Evolutionary conservation across 148 eudicot genomes (phyloP).

Genomic region (Silene conica): DNA sequence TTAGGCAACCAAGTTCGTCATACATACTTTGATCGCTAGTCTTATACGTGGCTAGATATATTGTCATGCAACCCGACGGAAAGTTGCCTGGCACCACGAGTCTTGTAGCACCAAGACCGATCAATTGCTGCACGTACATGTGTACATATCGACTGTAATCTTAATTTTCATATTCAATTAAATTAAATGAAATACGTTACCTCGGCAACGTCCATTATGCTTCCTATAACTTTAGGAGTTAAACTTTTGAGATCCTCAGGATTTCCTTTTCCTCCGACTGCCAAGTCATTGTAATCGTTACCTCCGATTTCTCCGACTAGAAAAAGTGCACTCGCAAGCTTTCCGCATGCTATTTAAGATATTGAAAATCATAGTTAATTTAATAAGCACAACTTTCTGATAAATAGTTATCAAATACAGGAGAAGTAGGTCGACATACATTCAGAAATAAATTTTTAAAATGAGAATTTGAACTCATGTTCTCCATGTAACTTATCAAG

Average conservation of each 20-base stretch:
- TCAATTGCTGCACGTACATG: conserved; percentile 21
- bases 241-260: conserved; percentile 10
- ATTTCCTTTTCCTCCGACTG: conserved; percentile 6
- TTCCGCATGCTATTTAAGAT: conserved; percentile 21
- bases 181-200: conserved; percentile 14
- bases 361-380: no score
- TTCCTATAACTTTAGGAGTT: conserved; percentile 22
- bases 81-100: conserved; percentile 32
- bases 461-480: no score
- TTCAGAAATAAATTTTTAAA: no score
- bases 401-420: no score
- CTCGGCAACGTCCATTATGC: conserved; percentile 17
- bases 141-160: no score
- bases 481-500: no score
- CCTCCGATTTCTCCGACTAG: conserved; percentile 46
- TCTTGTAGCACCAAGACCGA: conserved; percentile 21
- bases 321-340: conserved; percentile 31
- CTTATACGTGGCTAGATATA: conserved; percentile 3
- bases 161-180: no score
- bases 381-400: no score
- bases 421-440: no score
- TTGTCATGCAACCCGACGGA: conserved; percentile 29
- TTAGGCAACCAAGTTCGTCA: conserved; percentile 24
- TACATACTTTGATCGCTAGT: conserved; percentile 22
- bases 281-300: conserved; percentile 32